Percentiles rank a stretch among this genome's conserved stretches.
Conservation (phyloP, 306 rosid genomes). For the Corylus heterophylla region DNA sequence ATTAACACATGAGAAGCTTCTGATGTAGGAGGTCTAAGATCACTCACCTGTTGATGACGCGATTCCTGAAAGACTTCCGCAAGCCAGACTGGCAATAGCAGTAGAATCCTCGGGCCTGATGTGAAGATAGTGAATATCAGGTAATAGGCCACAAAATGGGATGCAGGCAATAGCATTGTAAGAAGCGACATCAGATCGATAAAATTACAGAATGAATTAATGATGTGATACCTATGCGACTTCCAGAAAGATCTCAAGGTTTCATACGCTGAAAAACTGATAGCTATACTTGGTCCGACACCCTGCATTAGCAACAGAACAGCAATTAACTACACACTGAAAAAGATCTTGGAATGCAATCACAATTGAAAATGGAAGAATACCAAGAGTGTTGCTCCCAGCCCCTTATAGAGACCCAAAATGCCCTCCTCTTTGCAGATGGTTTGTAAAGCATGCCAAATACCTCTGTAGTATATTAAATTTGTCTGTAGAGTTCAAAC, state of each 20-base stretch:
- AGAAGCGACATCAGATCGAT: slow-evolving; percentile 6
- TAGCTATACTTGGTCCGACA: slow-evolving; percentile 94
- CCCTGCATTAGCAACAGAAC: slow-evolving; percentile 56
- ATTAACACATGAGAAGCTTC: slow-evolving; percentile 6
- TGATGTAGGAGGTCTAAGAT: slow-evolving; percentile 28
- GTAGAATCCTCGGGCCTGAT: slow-evolving; percentile 80
- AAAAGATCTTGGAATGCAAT: slow-evolving; percentile 10
- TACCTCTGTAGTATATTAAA: slow-evolving; percentile 72
- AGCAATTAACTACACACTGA: slow-evolving; percentile 22
- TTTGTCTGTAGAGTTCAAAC: slow-evolving; percentile 68
- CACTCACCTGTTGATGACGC: slow-evolving; percentile 96
- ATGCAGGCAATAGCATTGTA: slow-evolving; percentile 6
- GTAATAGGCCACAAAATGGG: neutral
- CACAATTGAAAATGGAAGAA: slow-evolving; percentile 27
- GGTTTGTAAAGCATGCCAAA: slow-evolving; percentile 75
- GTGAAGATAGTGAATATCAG: slow-evolving; percentile 21
- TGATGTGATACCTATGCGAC: slow-evolving; percentile 55
- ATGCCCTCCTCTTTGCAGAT: slow-evolving; percentile 84
- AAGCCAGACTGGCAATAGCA: slow-evolving; percentile 70
- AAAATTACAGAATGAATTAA: slow-evolving; percentile 19
- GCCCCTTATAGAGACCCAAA: slow-evolving; percentile 89
- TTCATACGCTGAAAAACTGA: slow-evolving; percentile 94
- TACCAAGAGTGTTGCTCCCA: slow-evolving; percentile 97
- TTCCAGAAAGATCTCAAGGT: slow-evolving; percentile 83
- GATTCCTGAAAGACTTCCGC: slow-evolving; percentile 97